phyloP scores from a whole-genome alignment of 257 asterid genomes.

The Gentiana dahurica region DNA sequence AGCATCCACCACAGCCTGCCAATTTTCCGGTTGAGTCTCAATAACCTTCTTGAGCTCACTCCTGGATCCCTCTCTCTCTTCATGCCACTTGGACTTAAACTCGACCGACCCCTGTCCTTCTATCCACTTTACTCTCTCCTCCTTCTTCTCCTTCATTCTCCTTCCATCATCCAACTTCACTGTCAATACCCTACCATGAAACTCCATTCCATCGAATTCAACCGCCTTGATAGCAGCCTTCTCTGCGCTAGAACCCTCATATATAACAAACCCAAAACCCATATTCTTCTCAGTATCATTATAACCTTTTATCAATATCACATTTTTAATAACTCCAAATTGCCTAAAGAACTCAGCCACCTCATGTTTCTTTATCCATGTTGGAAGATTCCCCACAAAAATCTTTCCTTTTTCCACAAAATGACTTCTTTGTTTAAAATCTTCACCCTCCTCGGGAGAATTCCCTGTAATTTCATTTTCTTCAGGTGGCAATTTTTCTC shows the following conservation, averaged over 20 bases:
- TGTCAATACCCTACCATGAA: constrained; percentile 82
- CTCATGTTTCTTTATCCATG: constrained; percentile 77
- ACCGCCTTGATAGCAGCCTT: constrained; percentile 90
- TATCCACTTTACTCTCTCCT: constrained; percentile 23
- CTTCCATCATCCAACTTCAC: constrained; percentile 90
- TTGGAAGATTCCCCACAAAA: constrained; percentile 85
- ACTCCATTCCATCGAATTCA: constrained; percentile 95
- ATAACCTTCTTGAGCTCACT: constrained; percentile 56
- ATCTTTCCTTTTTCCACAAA: constrained; percentile 77
- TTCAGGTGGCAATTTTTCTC: constrained; percentile 8
- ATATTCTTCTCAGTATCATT: constrained; percentile 71
- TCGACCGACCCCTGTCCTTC: constrained; percentile 38
- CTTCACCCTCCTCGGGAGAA: constrained; percentile 26
- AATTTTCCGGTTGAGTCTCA: constrained; percentile 78
- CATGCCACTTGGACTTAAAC: constrained; percentile 77
- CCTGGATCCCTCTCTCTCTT: constrained; percentile 77
- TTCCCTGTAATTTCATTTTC: constrained; percentile 16
- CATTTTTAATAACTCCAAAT: constrained; percentile 80
- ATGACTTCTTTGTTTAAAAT: constrained; percentile 19
- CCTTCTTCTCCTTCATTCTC: constrained; percentile 32
- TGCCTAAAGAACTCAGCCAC: constrained; percentile 85
- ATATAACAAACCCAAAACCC: constrained; percentile 94
- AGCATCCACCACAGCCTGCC: constrained; percentile 85
- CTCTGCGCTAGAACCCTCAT: constrained; percentile 58
- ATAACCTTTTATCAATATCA: constrained; percentile 72